A percentile compares a stretch with the other conserved stretches of the same genome.
These are phyloP conservation scores for Aechmea fasciata DNA, from an alignment of 176 grass and related monocot species.

Conservation along the genomic window DNA sequence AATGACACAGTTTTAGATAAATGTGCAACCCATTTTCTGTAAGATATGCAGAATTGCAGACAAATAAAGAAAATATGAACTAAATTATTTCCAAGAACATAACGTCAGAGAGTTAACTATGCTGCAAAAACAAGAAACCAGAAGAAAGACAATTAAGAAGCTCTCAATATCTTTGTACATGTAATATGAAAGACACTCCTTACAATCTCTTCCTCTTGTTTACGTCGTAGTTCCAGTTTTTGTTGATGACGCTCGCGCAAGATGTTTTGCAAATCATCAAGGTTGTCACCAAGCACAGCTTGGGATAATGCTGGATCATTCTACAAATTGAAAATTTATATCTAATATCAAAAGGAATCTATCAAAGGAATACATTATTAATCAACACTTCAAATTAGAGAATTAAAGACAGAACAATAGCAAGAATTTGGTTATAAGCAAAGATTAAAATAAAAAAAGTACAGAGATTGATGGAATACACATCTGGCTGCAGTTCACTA, in stretches of 20 bases:
- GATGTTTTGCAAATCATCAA: slow-evolving; percentile 61
- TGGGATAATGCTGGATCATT: slow-evolving; percentile 86
- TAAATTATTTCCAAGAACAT: background rate
- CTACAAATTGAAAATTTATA: slow-evolving; percentile 34
- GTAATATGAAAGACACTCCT: slow-evolving; percentile 29
- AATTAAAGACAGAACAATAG: too few relatives aligned
- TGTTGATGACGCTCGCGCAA: slow-evolving; percentile 60
- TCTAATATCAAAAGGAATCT: background rate
- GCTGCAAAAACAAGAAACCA: background rate
- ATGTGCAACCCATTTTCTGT: background rate
- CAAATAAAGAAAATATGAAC: background rate
- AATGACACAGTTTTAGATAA: slow-evolving; percentile 3
- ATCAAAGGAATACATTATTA: background rate
- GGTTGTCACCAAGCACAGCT: slow-evolving; percentile 73
- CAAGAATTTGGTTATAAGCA: too few relatives aligned
- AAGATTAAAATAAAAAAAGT: too few relatives aligned
- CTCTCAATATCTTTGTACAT: background rate
- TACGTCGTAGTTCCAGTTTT: slow-evolving; percentile 49
- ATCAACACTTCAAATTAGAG: too few relatives aligned
- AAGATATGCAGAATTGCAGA: background rate
- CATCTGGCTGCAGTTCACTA: too few relatives aligned
- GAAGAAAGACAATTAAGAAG: background rate
- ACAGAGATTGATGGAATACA: too few relatives aligned
- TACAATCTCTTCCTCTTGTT: slow-evolving; percentile 96
- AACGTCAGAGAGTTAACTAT: background rate